Evolutionary conservation across 106 monocot genomes (phyloP).

Genomic region (Dioscorea zingiberensis): DNA sequence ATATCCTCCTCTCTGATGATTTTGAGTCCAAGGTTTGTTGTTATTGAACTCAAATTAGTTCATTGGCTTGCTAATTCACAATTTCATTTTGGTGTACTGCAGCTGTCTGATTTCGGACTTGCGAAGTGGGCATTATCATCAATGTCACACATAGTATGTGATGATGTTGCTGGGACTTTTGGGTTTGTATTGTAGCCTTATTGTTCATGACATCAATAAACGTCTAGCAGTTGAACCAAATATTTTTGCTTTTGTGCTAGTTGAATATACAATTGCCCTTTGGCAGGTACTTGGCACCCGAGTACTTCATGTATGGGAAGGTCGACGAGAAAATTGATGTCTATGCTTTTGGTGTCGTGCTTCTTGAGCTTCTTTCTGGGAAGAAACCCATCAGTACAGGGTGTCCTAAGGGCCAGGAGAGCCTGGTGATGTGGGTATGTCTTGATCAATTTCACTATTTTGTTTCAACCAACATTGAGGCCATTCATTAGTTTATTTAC

Average conservation of each 20-base stretch:
- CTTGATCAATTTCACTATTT: no score
- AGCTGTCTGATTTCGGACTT: conserved; percentile 42
- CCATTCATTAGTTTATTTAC: no score
- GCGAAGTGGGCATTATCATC: conserved; percentile 6
- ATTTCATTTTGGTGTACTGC: not conserved
- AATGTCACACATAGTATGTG: not conserved
- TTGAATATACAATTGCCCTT: not conserved
- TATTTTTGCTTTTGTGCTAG: not conserved
- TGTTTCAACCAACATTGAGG: no score
- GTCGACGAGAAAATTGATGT: conserved; percentile 9
- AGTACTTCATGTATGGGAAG: conserved; percentile 9
- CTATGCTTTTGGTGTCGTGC: conserved; percentile 6
- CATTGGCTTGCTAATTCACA: not conserved
- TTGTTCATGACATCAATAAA: not conserved
- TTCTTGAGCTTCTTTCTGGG: conserved; percentile 11
- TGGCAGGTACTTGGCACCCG: conserved; percentile 3
- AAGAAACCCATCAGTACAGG: conserved; percentile 1
- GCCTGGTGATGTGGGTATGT: conserved; percentile 6
- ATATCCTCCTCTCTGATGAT: conserved; percentile 44
- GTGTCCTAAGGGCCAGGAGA: conserved; percentile 2
- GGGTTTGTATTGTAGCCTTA: not conserved
- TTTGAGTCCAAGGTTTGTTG: conserved; percentile 33
- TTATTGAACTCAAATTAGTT: no score
- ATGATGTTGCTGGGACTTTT: conserved; percentile 4
- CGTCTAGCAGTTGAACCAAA: no score